phyloP scores from a whole-genome alignment of 805 yeast genomes.

The Tetrapisispora namnaoensis region DNA sequence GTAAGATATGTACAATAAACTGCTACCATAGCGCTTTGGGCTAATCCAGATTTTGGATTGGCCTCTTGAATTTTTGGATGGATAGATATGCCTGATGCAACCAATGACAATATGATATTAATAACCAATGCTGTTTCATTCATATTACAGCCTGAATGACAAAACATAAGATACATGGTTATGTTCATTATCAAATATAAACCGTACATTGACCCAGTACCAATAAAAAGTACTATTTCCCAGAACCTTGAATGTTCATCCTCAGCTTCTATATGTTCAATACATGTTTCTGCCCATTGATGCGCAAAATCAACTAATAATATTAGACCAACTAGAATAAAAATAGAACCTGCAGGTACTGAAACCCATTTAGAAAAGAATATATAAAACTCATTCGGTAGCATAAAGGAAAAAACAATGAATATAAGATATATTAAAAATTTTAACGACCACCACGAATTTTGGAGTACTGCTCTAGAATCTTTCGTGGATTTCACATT shows the following conservation, averaged over 20 bases:
- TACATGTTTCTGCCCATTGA: slow-evolving; percentile 95
- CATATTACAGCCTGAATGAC: slow-evolving; percentile 74
- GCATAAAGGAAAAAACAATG: slow-evolving; percentile 53
- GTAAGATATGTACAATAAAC: slow-evolving; percentile 86
- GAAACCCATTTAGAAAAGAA: slow-evolving; percentile 89
- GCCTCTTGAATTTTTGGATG: slow-evolving; percentile 79
- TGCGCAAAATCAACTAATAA: slow-evolving; percentile 94
- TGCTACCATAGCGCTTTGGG: slow-evolving; percentile 93
- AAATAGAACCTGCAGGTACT: slow-evolving; percentile 70
- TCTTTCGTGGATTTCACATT: slow-evolving; percentile 71
- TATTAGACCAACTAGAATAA: slow-evolving; percentile 82
- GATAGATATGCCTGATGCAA: slow-evolving; percentile 63
- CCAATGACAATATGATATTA: slow-evolving; percentile 55
- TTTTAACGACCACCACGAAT: slow-evolving; percentile 86
- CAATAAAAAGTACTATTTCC: slow-evolving; percentile 74
- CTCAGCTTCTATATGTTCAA: slow-evolving; percentile 80
- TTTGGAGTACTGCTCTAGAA: slow-evolving; percentile 75
- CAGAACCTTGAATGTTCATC: slow-evolving; percentile 52
- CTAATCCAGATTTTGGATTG: slow-evolving; percentile 92
- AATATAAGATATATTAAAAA: slow-evolving; percentile 48
- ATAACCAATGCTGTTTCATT: slow-evolving; percentile 79
- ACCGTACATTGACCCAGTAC: slow-evolving; percentile 77
- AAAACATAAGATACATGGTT: slow-evolving; percentile 74
- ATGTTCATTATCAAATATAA: slow-evolving; percentile 64
- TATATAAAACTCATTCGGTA: slow-evolving; percentile 81